These are phyloP conservation scores for Periconia macrospinosa DNA, from an alignment of 2,329 filamentous ascomycete genomes.

Conservation along the genomic window DNA sequence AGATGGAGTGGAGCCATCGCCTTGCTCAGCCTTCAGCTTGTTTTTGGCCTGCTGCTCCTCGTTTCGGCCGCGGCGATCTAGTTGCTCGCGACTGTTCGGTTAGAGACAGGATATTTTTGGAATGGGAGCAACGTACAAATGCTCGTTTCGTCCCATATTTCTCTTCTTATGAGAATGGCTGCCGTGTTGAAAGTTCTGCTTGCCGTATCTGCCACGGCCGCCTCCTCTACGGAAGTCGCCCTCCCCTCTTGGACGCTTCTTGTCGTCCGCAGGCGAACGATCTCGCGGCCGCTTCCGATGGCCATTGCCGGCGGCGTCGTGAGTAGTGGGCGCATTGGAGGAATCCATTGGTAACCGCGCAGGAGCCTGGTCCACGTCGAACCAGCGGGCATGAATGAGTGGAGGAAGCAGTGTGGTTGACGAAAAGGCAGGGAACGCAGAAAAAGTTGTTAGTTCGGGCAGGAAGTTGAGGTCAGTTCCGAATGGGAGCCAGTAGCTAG, in stretches of 20 bases:
- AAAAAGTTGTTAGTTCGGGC: background rate
- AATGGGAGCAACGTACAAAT: constrained; percentile 55
- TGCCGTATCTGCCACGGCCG: constrained; percentile 33
- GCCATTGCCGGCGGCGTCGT: constrained; percentile 25
- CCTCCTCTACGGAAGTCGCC: constrained; percentile 22
- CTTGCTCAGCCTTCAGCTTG: constrained; percentile 41
- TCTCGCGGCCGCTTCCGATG: constrained; percentile 23
- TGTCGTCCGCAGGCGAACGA: constrained; percentile 23
- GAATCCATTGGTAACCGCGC: constrained; percentile 26
- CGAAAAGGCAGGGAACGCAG: background rate
- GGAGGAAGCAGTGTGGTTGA: constrained; percentile 3
- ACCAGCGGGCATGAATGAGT: constrained; percentile 24
- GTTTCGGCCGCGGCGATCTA: constrained; percentile 52
- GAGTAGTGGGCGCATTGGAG: constrained; percentile 15
- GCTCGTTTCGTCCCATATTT: constrained; percentile 68
- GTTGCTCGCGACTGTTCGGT: constrained; percentile 49
- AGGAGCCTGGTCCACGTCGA: constrained; percentile 25
- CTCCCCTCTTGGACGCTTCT: constrained; percentile 32
- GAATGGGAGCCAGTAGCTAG: background rate
- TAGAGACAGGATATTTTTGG: constrained; percentile 28
- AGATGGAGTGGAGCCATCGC: constrained; percentile 54
- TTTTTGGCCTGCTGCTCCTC: constrained; percentile 44
- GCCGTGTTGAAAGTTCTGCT: constrained; percentile 35
- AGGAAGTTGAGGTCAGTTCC: background rate
- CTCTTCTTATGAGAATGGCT: constrained; percentile 59